A percentile compares a stretch with the other conserved stretches of the same genome.
Evolutionary conservation across 208 protist genomes (phyloP).

Genomic region (Trypanosoma rangeli): DNA sequence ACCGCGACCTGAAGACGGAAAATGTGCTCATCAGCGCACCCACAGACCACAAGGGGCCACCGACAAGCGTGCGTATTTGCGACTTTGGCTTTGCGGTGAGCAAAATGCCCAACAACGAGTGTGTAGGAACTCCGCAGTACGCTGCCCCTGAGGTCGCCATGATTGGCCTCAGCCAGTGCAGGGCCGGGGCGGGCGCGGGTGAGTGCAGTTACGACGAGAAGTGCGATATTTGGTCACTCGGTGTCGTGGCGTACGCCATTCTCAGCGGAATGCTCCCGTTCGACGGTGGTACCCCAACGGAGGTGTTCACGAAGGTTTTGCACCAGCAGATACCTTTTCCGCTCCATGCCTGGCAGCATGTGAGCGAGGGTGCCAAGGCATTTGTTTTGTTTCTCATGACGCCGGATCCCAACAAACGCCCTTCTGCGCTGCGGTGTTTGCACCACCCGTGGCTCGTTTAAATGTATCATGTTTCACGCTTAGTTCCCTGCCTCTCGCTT

Average conservation of each 20-base stretch:
- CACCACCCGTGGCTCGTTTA: constrained; percentile 66
- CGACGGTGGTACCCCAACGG: constrained; percentile 50
- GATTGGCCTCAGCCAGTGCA: constrained; percentile 52
- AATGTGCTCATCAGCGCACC: constrained; percentile 98
- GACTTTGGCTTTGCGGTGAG: constrained; percentile 97
- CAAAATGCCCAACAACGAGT: constrained; percentile 45
- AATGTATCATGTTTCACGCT: constrained; percentile 12
- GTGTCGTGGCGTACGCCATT: constrained; percentile 82
- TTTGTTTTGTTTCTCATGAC: constrained; percentile 63
- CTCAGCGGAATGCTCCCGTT: constrained; percentile 84
- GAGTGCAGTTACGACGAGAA: constrained; percentile 76
- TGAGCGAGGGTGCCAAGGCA: constrained; percentile 44
- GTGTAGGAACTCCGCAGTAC: constrained; percentile 85
- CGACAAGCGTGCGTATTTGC: constrained; percentile 90
- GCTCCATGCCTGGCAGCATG: constrained; percentile 26
- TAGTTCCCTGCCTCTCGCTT: constrained; percentile 27
- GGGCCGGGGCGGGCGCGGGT: constrained; percentile 19
- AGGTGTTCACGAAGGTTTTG: constrained; percentile 70
- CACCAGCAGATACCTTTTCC: constrained; percentile 70
- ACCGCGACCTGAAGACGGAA: constrained; percentile 99
- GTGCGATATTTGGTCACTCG: constrained; percentile 91
- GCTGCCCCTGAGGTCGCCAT: constrained; percentile 78
- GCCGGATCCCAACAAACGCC: constrained; percentile 57
- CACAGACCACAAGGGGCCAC: constrained; percentile 35
- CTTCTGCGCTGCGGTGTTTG: constrained; percentile 61